Conservation (phyloP, 106 monocot genomes). For the Dendrobium officinale region DNA sequence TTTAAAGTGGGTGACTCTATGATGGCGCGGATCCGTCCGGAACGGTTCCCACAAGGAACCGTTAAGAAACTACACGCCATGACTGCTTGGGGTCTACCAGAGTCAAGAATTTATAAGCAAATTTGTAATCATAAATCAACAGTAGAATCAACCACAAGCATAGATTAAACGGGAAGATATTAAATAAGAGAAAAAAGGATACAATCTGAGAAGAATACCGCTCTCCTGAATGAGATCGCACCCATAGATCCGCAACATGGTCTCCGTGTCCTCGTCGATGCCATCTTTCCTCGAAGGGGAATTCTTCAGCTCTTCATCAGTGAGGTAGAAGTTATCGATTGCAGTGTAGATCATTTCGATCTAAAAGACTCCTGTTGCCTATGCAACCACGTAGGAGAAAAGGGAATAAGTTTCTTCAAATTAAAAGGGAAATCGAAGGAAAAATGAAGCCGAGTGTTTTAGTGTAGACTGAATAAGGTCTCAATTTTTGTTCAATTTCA, state of each 20-base stretch:
- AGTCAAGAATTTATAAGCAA: constrained; percentile 30
- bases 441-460: too few relatives aligned
- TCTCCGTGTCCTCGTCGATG: constrained; percentile 74
- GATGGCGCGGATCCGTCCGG: too few relatives aligned
- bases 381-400: not conserved
- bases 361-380: not conserved
- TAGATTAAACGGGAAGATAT: not conserved
- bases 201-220: constrained; percentile 85
- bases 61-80: too few relatives aligned
- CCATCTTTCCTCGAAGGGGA: constrained; percentile 89
- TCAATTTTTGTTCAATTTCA: too few relatives aligned
- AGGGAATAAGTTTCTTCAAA: not conserved
- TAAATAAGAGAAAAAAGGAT: constrained; percentile 32
- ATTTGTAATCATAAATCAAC: not conserved
- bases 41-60: too few relatives aligned
- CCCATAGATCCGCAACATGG: constrained; percentile 70
- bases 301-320: constrained; percentile 70
- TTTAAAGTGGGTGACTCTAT: too few relatives aligned
- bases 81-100: constrained; percentile 77
- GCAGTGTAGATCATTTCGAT: constrained; percentile 79
- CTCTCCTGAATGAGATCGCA: constrained; percentile 98
- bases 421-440: not conserved
- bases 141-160: not conserved
- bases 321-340: constrained; percentile 89
- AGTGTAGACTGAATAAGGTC: too few relatives aligned